Conservation (phyloP, 1,284 basidiomycete species). For the Boletus semigastroideus region DNA sequence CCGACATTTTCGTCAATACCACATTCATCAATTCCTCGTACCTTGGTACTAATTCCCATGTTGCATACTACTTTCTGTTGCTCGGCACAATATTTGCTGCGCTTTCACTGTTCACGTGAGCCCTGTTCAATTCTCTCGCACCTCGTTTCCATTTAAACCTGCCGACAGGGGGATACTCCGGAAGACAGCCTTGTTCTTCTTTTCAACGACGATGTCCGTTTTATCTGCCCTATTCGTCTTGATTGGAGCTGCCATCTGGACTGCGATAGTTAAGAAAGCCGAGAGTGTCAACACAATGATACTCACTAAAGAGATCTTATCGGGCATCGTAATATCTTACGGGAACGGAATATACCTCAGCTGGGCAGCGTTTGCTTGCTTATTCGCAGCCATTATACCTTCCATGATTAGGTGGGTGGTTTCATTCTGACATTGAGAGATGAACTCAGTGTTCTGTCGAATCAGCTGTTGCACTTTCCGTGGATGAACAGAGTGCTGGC, state of each 20-base stretch:
- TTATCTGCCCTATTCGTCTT: slow-evolving; percentile 62
- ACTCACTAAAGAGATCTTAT: slow-evolving; percentile 42
- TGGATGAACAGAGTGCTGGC: slow-evolving; percentile 45
- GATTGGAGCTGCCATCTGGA: slow-evolving; percentile 74
- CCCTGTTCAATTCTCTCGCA: slow-evolving; percentile 9
- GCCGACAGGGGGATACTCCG: slow-evolving; percentile 60
- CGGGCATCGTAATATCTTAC: slow-evolving; percentile 62
- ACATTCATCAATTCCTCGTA: slow-evolving; percentile 63
- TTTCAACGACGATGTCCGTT: slow-evolving; percentile 63
- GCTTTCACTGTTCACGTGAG: slow-evolving; percentile 60
- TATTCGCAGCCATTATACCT: slow-evolving; percentile 62
- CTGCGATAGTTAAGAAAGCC: slow-evolving; percentile 65
- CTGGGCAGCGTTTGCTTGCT: slow-evolving; percentile 70
- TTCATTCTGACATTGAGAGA: neutral
- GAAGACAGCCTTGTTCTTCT: slow-evolving; percentile 63
- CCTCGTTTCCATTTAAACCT: slow-evolving; percentile 7
- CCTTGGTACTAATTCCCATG: slow-evolving; percentile 60
- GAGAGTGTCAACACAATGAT: slow-evolving; percentile 56
- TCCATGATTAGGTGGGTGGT: slow-evolving; percentile 65
- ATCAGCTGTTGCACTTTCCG: slow-evolving; percentile 68
- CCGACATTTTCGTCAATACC: slow-evolving; percentile 49
- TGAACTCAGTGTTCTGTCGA: slow-evolving; percentile 11
- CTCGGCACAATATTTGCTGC: slow-evolving; percentile 68
- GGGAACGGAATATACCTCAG: slow-evolving; percentile 62
- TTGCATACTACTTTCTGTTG: slow-evolving; percentile 73